A percentile compares a stretch with the other conserved stretches of the same genome.
Evolutionary conservation across 345 rosid genomes (phyloP).

Genomic region (Gossypium arboreum): DNA sequence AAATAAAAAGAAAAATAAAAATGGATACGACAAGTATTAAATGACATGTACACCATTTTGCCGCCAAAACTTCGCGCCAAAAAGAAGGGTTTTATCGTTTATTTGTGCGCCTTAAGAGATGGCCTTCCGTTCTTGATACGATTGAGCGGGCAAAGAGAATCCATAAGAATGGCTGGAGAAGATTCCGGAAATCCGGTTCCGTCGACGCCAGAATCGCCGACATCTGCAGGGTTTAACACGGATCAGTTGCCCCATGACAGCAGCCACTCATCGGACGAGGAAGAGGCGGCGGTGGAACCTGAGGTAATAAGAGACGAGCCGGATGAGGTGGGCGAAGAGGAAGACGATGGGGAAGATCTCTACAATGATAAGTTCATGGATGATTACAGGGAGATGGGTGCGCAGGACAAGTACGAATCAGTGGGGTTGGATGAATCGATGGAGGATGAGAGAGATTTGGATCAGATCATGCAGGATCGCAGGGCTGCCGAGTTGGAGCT

Average conservation of each 20-base stretch:
- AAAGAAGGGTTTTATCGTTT: background rate
- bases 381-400: constrained; percentile 68
- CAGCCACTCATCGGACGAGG: constrained; percentile 65
- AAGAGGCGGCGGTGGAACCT: constrained; percentile 90
- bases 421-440: constrained; percentile 73
- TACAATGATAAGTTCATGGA: constrained; percentile 65
- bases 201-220: constrained; percentile 72
- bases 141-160: background rate
- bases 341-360: constrained; percentile 89
- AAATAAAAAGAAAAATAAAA: no score
- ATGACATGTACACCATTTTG: constrained; percentile 17
- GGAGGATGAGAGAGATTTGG: constrained; percentile 66
- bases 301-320: constrained; percentile 58
- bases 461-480: constrained; percentile 71
- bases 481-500: constrained; percentile 74
- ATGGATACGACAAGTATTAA: no score
- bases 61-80: constrained; percentile 74
- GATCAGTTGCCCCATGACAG: constrained; percentile 69
- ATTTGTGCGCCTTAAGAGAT: background rate
- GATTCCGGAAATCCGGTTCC: constrained; percentile 45
- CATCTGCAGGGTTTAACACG: constrained; percentile 74
- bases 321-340: constrained; percentile 56
- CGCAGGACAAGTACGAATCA: constrained; percentile 69
- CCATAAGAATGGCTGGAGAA: constrained; percentile 46
- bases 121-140: background rate